Percentiles rank a stretch among this genome's conserved stretches.
These are phyloP conservation scores for Zygoascus tannicola DNA, from an alignment of 805 yeast genomes.

Conservation along the genomic window DNA sequence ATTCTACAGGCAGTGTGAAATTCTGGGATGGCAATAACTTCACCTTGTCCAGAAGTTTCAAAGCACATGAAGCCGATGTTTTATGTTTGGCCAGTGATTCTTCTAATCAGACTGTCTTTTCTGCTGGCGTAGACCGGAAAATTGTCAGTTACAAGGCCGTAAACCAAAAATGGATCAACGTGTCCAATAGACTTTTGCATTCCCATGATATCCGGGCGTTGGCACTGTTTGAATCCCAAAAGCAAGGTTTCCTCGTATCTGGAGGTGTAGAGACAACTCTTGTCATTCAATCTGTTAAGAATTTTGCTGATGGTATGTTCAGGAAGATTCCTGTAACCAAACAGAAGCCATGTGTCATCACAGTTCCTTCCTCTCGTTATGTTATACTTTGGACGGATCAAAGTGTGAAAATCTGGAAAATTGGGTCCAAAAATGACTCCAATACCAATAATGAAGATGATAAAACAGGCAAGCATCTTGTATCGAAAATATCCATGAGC, in stretches of 20 bases:
- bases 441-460: conserved; percentile 21
- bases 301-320: conserved; percentile 63
- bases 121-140: conserved; percentile 91
- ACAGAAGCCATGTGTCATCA: conserved; percentile 47
- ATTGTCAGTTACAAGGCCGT: conserved; percentile 61
- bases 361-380: conserved; percentile 40
- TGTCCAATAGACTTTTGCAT: conserved; percentile 70
- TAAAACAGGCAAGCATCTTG: conserved; percentile 40
- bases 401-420: conserved; percentile 69
- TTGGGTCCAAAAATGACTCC: conserved; percentile 27
- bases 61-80: conserved; percentile 86
- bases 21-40: conserved; percentile 81
- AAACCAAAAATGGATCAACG: conserved; percentile 60
- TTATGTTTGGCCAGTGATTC: conserved; percentile 57
- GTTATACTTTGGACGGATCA: conserved; percentile 78
- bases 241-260: conserved; percentile 48
- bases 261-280: conserved; percentile 37
- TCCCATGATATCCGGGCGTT: conserved; percentile 77
- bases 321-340: conserved; percentile 54
- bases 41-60: conserved; percentile 71
- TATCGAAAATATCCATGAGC: conserved; percentile 52
- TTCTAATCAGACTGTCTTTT: conserved; percentile 55
- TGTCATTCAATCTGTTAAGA: conserved; percentile 49
- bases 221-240: conserved; percentile 44
- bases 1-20: conserved; percentile 88